Evolutionary conservation across 352 stramenopile genomes (phyloP).

Genomic region (Globisporangium megalacanthum): DNA sequence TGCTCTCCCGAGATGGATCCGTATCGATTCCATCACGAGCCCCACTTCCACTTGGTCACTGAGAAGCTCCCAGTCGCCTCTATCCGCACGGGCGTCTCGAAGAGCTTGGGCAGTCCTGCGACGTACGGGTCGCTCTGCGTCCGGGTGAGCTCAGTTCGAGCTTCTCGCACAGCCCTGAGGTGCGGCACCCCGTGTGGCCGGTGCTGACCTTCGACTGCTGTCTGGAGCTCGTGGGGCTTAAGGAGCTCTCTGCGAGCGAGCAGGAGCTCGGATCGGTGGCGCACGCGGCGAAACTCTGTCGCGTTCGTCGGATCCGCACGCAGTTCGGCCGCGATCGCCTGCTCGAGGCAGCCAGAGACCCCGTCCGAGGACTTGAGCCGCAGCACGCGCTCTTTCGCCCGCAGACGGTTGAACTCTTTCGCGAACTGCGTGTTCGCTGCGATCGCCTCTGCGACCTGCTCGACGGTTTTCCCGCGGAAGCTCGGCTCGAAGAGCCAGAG

Average conservation of each 20-base stretch:
- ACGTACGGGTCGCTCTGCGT: constrained; percentile 27
- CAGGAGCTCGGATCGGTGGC: constrained; percentile 44
- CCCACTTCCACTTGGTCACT: constrained; percentile 32
- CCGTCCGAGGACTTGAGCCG: constrained; percentile 55
- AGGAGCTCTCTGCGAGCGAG: constrained; percentile 40
- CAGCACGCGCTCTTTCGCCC: constrained; percentile 55
- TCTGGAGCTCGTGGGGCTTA: constrained; percentile 23
- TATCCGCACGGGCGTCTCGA: constrained; percentile 28
- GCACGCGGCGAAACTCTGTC: constrained; percentile 44
- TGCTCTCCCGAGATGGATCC: neutral
- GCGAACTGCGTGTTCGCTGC: constrained; percentile 35
- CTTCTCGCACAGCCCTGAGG: constrained; percentile 15
- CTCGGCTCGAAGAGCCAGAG: constrained; percentile 53
- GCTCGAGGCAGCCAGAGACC: constrained; percentile 46
- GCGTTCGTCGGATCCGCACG: constrained; percentile 25
- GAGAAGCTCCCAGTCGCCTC: constrained; percentile 31
- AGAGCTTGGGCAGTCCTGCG: constrained; percentile 24
- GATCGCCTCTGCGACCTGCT: constrained; percentile 44
- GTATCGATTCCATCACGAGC: constrained; percentile 1
- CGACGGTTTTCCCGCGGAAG: constrained; percentile 26
- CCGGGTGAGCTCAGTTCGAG: constrained; percentile 15
- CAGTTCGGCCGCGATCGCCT: constrained; percentile 23
- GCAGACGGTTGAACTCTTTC: constrained; percentile 44
- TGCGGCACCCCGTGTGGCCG: neutral
- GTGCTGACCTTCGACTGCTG: constrained; percentile 20